Evolutionary conservation across 2,329 filamentous ascomycete species (phyloP), one percentile per base, ranked within the genome.

Genomic region (Alternaria panax): DNA sequence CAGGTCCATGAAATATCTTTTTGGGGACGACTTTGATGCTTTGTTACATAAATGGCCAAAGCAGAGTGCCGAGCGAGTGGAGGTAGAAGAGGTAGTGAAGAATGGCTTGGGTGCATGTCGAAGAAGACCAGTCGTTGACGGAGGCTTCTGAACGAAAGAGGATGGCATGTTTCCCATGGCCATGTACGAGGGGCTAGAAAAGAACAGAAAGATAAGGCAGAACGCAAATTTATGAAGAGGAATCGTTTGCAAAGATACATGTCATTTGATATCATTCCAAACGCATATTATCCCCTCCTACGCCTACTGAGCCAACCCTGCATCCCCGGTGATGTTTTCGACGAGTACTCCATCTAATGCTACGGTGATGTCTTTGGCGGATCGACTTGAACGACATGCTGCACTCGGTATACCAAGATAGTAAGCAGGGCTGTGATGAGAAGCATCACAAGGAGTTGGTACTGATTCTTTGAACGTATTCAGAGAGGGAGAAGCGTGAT

Each of bases 161-260:
- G 73, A 75, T 53, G 67, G 59, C 38, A 62, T 65, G 30, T 75
- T 75, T 61, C 70, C 71, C 4, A 72, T 74, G 67, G 71, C 69
- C 14, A 53, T 74, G 25, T 75, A 74, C 62, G 55, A 38, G 56
- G 58, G 28, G 22, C 22, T n/a, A 32, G 52, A 16, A 4, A 34
- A 22, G 9, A 30, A 3, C 2, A 16, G 3, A 18, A 50, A 41
- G 36, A 59, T 38, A 34, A 59, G 1, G 18, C 18, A 41, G 11
- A 41, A 14, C 20, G 38, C 18, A 41, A 22, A 41, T 18, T 3
- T 41, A n/a, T 41, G 18, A 47, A 47, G 3, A 24, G 7, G n/a
- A 16, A 41, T 11, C 22, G 14, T 41, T 41, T 2, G 38, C 9
- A 22, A 41, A 12, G 2, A 14, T 9, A 22, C 20, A 22, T 41